Base-by-base conservation (phyloP, 2,329 filamentous ascomycete genomes). In the Fusarium udum region DNA sequence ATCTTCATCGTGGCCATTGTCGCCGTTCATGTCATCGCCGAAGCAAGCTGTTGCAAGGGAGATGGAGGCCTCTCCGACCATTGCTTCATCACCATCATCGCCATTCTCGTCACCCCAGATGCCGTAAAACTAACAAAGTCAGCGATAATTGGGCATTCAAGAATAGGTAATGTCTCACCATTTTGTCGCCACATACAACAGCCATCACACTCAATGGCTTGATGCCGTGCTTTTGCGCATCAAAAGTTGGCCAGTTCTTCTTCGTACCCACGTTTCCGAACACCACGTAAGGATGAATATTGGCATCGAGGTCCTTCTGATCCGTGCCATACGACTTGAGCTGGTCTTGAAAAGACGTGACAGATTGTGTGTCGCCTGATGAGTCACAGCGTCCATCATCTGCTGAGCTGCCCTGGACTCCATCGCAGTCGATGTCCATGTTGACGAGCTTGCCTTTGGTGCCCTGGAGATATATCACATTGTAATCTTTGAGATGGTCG, bases 61-160 rank as follows among this genome's bases (percentile, higher is more conserved):
- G 71, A 91, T 85, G 32, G 87, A 87, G 0, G 87, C 85, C 73
- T 91, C 89, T 42, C 89, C 89, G 1, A 88, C 85, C 71, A 87
- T 80, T 31, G 87, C 81, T 58, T 83, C 77, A 12, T 77, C 66
- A 6, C 85, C 84, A 56, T 87, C 85, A 53, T 85, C 87, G 48
- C 88, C 89, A 69, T 91, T 91, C 39, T 86, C 87, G 71, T 91
- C 89, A 26, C 88, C 89, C 89, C 88, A 91, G 56, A 91, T 80
- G 16, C 88, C 89, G 75, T 91, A 91, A 71, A 85, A 82, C 85
- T 87, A 56, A 2, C 12, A 46, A 16, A 3, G 31, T 69, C n/a
- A 61, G 5, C 9, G 18, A 11, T 11, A 4, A 4, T 20, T 34
- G 3, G 2, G 26, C 20, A 6, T 5, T 26, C 3, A 15, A 20